These are phyloP conservation scores for Gaeumannomyces sp. DNA, from an alignment of 2,329 filamentous ascomycete species.

Conservation along the genomic window DNA sequence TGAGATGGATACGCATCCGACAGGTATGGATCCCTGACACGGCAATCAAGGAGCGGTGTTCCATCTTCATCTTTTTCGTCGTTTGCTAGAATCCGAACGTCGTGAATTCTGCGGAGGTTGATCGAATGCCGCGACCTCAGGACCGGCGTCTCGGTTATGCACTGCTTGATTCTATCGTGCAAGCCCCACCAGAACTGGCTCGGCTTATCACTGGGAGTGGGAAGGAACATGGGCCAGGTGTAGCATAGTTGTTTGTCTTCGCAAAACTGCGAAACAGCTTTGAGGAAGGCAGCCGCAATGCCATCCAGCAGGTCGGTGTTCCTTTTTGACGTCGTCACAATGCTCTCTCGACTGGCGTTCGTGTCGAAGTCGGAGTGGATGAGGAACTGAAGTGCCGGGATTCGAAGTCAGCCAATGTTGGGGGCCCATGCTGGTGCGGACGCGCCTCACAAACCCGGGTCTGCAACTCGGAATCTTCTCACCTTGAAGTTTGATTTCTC, in stretches of 20 bases:
- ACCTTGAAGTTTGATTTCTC: constrained; percentile 35
- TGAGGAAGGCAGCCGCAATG: constrained; percentile 32
- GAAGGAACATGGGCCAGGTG: constrained; percentile 38
- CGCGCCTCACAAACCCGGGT: too few relatives aligned
- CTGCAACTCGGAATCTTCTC: too few relatives aligned
- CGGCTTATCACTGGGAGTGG: constrained; percentile 20
- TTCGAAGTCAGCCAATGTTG: background rate
- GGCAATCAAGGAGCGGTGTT: constrained; percentile 19
- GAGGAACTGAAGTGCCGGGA: constrained; percentile 30
- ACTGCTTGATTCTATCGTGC: constrained; percentile 18
- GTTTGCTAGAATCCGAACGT: constrained; percentile 8
- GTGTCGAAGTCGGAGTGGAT: constrained; percentile 46
- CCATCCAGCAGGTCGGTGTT: constrained; percentile 30
- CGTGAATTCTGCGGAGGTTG: constrained; percentile 7
- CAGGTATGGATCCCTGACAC: background rate
- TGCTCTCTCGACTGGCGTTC: constrained; percentile 36
- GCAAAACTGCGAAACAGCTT: constrained; percentile 33
- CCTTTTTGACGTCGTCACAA: constrained; percentile 29
- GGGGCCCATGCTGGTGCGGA: too few relatives aligned
- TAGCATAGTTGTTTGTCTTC: constrained; percentile 31
- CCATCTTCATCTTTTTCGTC: constrained; percentile 14
- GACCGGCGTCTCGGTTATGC: constrained; percentile 13
- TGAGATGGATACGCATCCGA: background rate
- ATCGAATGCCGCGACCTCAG: constrained; percentile 12
- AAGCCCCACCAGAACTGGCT: constrained; percentile 24